Base-by-base conservation (phyloP, 2,329 filamentous ascomycete genomes). In the Westerdykella ornata region DNA sequence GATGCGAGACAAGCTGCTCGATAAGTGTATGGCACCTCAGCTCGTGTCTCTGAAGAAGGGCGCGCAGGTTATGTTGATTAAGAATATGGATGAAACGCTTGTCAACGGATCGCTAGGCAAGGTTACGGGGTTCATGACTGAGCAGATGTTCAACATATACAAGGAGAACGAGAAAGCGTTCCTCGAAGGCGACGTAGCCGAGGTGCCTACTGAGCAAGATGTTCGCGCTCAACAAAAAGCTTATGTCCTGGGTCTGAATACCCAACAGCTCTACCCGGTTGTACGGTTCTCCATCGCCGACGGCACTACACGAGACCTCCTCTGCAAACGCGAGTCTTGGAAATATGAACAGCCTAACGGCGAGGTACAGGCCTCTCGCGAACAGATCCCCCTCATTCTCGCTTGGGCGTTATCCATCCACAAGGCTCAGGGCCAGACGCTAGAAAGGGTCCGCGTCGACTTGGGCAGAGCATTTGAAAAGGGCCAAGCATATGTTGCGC, bases 51-150 rank as follows among this genome's bases (percentile, higher is more conserved):
- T 98, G 20, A 97, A 96, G 65, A 83, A 92, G 48, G 87, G 88
- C 8, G 87, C 92, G 0, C 94, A 98, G 62, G 94, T 98, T 34
- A 98, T 98, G 92, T 73, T 98, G n/a, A 96, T 98, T 73, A 98
- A 98, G 67, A 98, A 98, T 56, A 83, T 97, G 69, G 92, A 98
- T 59, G 88, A 95, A 30, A 82, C 80, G 0, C 75, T 98, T 0
- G 92, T 97, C 52, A 98, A 98, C 59, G 92, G 92, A 4, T 94
- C 90, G 0, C 74, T 98, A 8, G 92, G 92, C 17, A 89, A 85
- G 46, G 84, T 98, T 4, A 75, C 83, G 11, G 80, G 76, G 5
- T 94, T 95, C 65, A 89, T 88, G 82, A 79, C 74, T 39, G 78
- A 84, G 50, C 69, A 71, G 33, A 77, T 72, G 19, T 84, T 82